A percentile compares a stretch with the other conserved stretches of the same genome.
Conservation (phyloP, 2,329 filamentous ascomycete genomes). For the Tympanopsis confertula region DNA sequence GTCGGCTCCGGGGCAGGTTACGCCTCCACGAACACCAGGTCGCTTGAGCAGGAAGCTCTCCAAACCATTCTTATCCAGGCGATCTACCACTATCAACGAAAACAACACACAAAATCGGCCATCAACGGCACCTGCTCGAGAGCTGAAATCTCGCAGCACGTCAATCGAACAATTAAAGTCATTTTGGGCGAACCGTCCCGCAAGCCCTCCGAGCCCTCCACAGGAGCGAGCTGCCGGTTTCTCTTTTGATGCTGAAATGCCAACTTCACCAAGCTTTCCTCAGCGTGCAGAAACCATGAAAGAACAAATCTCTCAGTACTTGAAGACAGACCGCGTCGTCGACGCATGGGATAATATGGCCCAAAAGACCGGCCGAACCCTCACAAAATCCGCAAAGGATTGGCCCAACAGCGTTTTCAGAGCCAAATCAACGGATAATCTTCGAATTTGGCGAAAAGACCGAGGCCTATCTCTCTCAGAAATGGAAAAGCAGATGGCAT, state of each 20-base stretch:
- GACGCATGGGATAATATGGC: background rate
- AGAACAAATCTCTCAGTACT: background rate
- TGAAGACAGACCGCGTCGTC: background rate
- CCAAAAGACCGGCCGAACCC: background rate
- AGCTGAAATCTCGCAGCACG: background rate
- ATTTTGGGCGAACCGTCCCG: background rate
- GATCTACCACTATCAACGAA: background rate
- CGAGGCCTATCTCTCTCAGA: background rate
- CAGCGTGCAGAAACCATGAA: background rate
- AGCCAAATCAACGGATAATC: background rate
- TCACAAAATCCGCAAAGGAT: background rate
- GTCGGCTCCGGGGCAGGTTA: too few relatives aligned
- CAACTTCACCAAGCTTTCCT: background rate
- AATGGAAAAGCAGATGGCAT: background rate
- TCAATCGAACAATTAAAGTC: background rate
- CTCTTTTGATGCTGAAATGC: too few relatives aligned
- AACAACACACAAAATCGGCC: background rate
- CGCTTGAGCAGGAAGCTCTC: background rate
- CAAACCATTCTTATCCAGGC: background rate
- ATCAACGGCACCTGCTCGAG: background rate
- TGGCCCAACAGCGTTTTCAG: background rate
- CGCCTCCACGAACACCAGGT: too few relatives aligned
- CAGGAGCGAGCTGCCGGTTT: too few relatives aligned
- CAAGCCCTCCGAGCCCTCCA: too few relatives aligned
- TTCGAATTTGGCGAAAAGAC: background rate